A percentile compares a stretch with the other conserved stretches of the same genome.
These are phyloP conservation scores for Populus hybrid DNA, from an alignment of 441 rosid genomes.

Conservation along the genomic window DNA sequence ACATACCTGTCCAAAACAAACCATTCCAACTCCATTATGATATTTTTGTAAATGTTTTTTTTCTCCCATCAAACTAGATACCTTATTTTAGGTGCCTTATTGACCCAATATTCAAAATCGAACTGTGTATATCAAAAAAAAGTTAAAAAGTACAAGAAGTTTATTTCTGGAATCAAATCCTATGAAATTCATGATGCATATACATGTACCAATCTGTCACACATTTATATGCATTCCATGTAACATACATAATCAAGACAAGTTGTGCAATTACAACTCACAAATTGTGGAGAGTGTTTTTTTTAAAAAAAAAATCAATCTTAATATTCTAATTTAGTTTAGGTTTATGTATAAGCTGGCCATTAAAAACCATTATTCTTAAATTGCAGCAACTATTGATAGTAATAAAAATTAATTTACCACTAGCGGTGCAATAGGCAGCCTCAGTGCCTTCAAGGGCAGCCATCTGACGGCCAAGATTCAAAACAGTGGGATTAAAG, in stretches of 20 bases:
- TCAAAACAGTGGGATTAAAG: conserved; percentile 80
- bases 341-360: neutral
- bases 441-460: conserved; percentile 95
- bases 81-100: neutral
- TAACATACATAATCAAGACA: too few species aligned
- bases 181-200: neutral
- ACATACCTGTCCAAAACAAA: conserved; percentile 54
- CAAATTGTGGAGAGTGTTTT: too few species aligned
- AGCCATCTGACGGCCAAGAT: conserved; percentile 96
- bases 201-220: neutral
- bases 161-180: neutral
- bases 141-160: too few species aligned
- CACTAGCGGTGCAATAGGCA: conserved; percentile 95
- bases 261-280: neutral
- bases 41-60: neutral
- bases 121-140: neutral
- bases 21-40: neutral
- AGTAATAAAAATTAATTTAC: conserved; percentile 26
- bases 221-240: neutral
- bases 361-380: neutral
- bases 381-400: neutral
- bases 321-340: neutral
- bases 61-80: too few species aligned
- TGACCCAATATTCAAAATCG: neutral
- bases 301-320: neutral